Evolutionary conservation across 2,329 filamentous ascomycete species (phyloP), one percentile per base, ranked within the genome.

Genomic region (Curvularia spicifera): DNA sequence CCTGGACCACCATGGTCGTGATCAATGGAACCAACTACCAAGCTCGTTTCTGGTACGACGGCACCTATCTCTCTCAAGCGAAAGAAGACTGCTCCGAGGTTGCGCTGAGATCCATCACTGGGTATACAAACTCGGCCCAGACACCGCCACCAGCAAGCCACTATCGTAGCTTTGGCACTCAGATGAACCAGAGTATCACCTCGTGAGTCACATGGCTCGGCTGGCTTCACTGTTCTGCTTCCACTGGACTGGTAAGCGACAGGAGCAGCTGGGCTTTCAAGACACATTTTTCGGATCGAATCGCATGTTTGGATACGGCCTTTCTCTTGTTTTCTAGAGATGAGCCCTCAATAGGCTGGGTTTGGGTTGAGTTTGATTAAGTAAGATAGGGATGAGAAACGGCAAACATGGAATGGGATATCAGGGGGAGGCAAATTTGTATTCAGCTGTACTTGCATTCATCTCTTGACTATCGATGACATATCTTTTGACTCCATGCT

Each of bases 31-130:
- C 33, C 13, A 60, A 64, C 1, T 73, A 71, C 45, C 57, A 65
- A 6, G 76, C 76, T 4, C 67, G 69, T n/a, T 78, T 71, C 59
- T 77, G 71, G 71, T 78, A 78, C 60, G 74, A 77, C 52, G 72
- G 73, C 7, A 57, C 60, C 13, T 73, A 70, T 45, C 59, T 72
- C 18, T 66, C 68, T 12, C 71, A 76, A 55, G 74, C 76, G 7
- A 71, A 72, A 42, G 73, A 78, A 50, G 76, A 78, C 50, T 71
- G 72, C 48, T 74, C 75, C 5, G 75, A 77, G 45, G 61, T 73
- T 2, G 73, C 72, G 6, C 51, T 73, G n/a, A 59, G 67, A 26
- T 31, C 59, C 4, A 55, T 74, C 35, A 71, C 68, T 20, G 66
- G 67, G 8, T 67, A 57, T 22, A 51, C 55, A 6, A 65, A 68